Base-by-base conservation (phyloP, 2,329 filamentous ascomycete species). In the Colletotrichum noveboracense region DNA sequence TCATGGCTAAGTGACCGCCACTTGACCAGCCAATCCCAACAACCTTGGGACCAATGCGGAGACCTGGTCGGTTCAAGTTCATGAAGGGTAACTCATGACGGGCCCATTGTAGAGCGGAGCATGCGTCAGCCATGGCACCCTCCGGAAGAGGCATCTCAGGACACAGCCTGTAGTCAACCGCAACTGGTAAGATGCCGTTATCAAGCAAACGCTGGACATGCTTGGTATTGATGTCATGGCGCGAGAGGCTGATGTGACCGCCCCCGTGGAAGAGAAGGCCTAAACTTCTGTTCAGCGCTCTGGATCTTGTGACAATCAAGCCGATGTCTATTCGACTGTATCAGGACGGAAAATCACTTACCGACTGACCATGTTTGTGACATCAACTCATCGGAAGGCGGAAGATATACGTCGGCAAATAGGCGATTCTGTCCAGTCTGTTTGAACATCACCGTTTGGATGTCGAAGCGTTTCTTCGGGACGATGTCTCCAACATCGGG, bases 91-190 rank as follows among this genome's bases (percentile, higher is more conserved):
- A 80, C 1, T 75, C 77, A 0, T 80, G 71, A 2, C 84, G 81
- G 0, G 82, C 82, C 87, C 88, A 90, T 0, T 68, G 9, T 1
- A 87, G 79, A 2, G 88, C 86, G 75, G 88, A 86, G 14, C 82
- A 79, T 1, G 85, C 82, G 76, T 90, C 89, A 5, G 79, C 76
- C 79, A 90, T 85, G 0, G 89, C 83, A 0, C 89, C 89, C 2
- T 88, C 84, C 5, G 83, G 64, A 5, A 91, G 77, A 24, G 80
- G 86, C 4, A 85, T 81, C 58, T 90, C 87, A 0, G 89, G 89
- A 71, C 88, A 90, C 2, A 91, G 83, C 0, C 88, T 81, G 75
- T 90, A 88, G 77, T 90, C 89, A 1, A 90, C 68, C 75, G 86
- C 88, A 13, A 91, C 79, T 0, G 89, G 87, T 3, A 89, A 78